Evolutionary conservation across 345 rosid species (phyloP).

Genomic region (Kernera saxatilis): DNA sequence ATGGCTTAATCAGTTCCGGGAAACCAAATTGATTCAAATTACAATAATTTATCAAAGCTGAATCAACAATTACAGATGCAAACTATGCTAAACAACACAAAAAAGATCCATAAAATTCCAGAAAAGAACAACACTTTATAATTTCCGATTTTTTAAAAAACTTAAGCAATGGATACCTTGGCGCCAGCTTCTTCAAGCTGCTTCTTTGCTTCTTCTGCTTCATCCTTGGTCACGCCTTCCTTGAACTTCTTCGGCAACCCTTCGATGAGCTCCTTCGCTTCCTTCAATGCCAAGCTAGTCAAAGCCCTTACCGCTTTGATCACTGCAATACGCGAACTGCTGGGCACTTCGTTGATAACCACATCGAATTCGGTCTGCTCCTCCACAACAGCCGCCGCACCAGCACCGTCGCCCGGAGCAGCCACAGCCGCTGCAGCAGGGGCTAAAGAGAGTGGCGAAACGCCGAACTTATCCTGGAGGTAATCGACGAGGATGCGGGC

Average conservation of each 20-base stretch:
- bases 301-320: slow-evolving; percentile 73
- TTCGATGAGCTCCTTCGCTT: slow-evolving; percentile 81
- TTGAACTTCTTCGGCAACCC: slow-evolving; percentile 88
- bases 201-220: slow-evolving; percentile 86
- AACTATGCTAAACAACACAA: slow-evolving; percentile 10
- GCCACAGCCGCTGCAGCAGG: slow-evolving; percentile 47
- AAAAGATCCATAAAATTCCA: background rate
- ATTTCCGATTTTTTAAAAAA: background rate
- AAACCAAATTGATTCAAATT: slow-evolving; percentile 9
- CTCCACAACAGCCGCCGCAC: slow-evolving; percentile 38
- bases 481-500: slow-evolving; percentile 70
- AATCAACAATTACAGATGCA: background rate
- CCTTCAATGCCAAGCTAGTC: slow-evolving; percentile 81
- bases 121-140: background rate
- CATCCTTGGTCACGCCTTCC: slow-evolving; percentile 68
- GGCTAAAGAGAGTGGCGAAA: slow-evolving; percentile 70
- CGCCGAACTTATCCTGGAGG: slow-evolving; percentile 82
- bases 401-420: slow-evolving; percentile 37
- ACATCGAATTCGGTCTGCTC: slow-evolving; percentile 88
- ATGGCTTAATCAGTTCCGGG: background rate
- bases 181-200: slow-evolving; percentile 89
- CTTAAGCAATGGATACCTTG: slow-evolving; percentile 50
- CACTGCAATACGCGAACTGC: slow-evolving; percentile 64
- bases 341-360: slow-evolving; percentile 70
- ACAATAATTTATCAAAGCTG: background rate